phyloP scores from a whole-genome alignment of 2,329 filamentous ascomycete species.

The Fusarium sp. region DNA sequence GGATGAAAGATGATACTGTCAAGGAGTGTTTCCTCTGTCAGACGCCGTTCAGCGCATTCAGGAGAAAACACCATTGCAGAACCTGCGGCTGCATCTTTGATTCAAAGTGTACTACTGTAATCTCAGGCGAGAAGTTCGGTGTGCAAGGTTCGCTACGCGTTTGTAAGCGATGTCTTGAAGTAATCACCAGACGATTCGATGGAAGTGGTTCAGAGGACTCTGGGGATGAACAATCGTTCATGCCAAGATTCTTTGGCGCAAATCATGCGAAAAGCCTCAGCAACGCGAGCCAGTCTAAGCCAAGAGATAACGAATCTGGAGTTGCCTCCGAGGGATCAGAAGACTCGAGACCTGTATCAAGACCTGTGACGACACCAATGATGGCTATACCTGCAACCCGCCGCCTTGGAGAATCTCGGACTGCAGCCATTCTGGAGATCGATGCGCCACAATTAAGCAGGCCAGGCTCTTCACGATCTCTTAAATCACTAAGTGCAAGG shows the following conservation, averaged over 20 bases:
- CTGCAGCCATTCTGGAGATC: conserved; percentile 90
- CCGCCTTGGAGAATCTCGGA: conserved; percentile 76
- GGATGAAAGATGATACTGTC: conserved; percentile 99
- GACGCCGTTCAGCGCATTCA: conserved; percentile 89
- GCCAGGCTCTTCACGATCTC: conserved; percentile 92
- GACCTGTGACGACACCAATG: conserved; percentile 72
- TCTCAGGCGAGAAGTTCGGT: conserved; percentile 86
- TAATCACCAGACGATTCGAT: conserved; percentile 90
- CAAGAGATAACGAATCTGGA: conserved; percentile 52
- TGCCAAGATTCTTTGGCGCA: conserved; percentile 70
- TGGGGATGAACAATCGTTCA: conserved; percentile 76
- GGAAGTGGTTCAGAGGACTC: conserved; percentile 89
- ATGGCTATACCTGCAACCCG: conserved; percentile 75
- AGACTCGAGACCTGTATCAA: conserved; percentile 62
- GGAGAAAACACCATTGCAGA: conserved; percentile 95
- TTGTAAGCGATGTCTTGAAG: conserved; percentile 90
- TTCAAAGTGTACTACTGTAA: conserved; percentile 92
- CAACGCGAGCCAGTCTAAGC: conserved; percentile 44
- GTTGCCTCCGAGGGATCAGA: conserved; percentile 54
- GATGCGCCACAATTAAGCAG: conserved; percentile 83
- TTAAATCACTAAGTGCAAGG: conserved; percentile 78
- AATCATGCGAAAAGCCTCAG: conserved; percentile 58
- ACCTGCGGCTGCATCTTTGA: conserved; percentile 99
- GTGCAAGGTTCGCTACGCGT: conserved; percentile 86
- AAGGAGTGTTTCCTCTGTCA: conserved; percentile 97